Evolutionary conservation across 225 moss, liverwort and hornwort species (phyloP), one percentile per base, ranked within the genome.

Genomic region (Pseudisothecium myosuroides): DNA sequence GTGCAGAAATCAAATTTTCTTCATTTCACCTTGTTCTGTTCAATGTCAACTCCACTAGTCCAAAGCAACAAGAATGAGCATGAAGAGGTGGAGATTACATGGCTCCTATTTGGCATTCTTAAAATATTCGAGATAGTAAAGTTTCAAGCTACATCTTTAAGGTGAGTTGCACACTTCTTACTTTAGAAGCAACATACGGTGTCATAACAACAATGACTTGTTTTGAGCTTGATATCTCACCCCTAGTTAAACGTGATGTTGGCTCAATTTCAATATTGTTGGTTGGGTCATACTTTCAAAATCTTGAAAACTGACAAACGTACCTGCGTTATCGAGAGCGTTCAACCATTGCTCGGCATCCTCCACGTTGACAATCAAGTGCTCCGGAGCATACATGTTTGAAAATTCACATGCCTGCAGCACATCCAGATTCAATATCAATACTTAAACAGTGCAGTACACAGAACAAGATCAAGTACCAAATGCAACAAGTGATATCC

Each of bases 321-420:
- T 90, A 97, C 99, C 97, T 93, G 97, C 99, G 80, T 99, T 97
- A 23, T 96, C 94, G 67, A 99, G 92, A 63, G 89, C 80, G 81
- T 95, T 94, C 91, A 97, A 87, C 96, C 96, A 96, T 74, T 92
- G 93, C 89, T 96, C 96, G 73, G 99, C 96, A 85, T 97, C 91
- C 87, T 96, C 95, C 50, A 97, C 96, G 59, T 97, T 97, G 76
- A 97, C 93, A 82, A 99, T 97, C 86, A 97, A 87, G 85, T 99
- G 99, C 88, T 99, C 97, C 39, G 99, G 99, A 76, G 99, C 97
- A 91, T 97, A 99, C 67, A 97, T 91, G 85, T 96, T 99, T n/a
- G 97, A 99, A 75, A 99, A 97, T 75, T 92, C 90, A 86, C 96
- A 97, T 66, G 97, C 97, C 97, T 99, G 96, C 82, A 91, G 79